phyloP scores from a whole-genome alignment of 1,284 basidiomycete genomes.

The Trametes hirsuta region DNA sequence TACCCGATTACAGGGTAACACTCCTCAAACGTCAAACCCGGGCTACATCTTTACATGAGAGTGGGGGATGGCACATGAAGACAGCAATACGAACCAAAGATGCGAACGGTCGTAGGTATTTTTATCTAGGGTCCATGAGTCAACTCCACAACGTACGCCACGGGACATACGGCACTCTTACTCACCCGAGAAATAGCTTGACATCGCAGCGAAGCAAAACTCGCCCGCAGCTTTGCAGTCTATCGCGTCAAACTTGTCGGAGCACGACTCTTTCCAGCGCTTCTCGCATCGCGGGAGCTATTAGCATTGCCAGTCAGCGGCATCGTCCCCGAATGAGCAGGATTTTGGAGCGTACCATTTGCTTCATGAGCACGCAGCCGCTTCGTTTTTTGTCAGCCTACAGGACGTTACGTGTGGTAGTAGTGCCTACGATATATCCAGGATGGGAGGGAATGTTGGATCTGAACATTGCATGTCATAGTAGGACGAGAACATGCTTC shows the following conservation, averaged over 20 bases:
- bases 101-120: slow-evolving; percentile 34
- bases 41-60: slow-evolving; percentile 6
- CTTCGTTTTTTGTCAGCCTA: slow-evolving; percentile 12
- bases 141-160: not conserved
- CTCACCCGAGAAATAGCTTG: slow-evolving; percentile 18
- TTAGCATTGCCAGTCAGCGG: too few species aligned
- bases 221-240: slow-evolving; percentile 42
- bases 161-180: not conserved
- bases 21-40: slow-evolving; percentile 18
- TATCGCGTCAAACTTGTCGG: slow-evolving; percentile 41
- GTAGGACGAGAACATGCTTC: slow-evolving; percentile 30
- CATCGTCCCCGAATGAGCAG: not conserved
- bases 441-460: slow-evolving; percentile 31
- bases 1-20: slow-evolving; percentile 35
- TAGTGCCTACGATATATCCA: slow-evolving; percentile 39
- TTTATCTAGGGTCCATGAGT: slow-evolving; percentile 13
- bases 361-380: slow-evolving; percentile 35
- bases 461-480: slow-evolving; percentile 37
- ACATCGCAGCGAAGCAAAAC: slow-evolving; percentile 39
- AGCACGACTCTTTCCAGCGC: slow-evolving; percentile 33
- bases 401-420: not conserved
- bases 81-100: slow-evolving; percentile 23
- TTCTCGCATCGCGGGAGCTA: slow-evolving; percentile 36
- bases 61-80: not conserved
- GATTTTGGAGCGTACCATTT: slow-evolving; percentile 1